Evolutionary conservation across 2,329 filamentous ascomycete genomes (phyloP).

Genomic region (Ophiocordyceps camponoti-floridani): DNA sequence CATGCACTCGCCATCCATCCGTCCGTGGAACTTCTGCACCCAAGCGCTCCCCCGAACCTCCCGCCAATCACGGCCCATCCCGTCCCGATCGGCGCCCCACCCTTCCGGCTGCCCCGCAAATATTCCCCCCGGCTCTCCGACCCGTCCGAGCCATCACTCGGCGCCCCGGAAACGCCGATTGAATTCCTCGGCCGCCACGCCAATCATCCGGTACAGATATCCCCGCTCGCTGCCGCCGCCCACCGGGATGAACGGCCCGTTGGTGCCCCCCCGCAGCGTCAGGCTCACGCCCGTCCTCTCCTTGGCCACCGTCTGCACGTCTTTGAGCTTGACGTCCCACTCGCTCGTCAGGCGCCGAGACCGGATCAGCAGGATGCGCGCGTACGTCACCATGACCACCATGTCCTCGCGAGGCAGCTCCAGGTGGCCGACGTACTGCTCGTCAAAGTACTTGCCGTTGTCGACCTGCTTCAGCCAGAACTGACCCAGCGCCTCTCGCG

Average conservation of each 20-base stretch:
- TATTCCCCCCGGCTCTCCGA: too few species aligned
- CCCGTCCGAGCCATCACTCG: conserved; percentile 7
- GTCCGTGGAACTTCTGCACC: too few species aligned
- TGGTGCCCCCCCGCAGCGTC: conserved; percentile 72
- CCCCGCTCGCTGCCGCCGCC: conserved; percentile 61
- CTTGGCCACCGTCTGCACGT: conserved; percentile 92
- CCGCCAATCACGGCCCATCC: too few species aligned
- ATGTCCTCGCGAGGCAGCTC: conserved; percentile 80
- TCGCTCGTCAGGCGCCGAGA: conserved; percentile 73
- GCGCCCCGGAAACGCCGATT: conserved; percentile 38
- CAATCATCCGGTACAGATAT: conserved; percentile 48
- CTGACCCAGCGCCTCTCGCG: conserved; percentile 88
- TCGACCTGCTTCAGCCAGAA: conserved; percentile 98
- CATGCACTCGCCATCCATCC: too few species aligned
- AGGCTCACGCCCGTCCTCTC: conserved; percentile 88
- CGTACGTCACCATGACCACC: conserved; percentile 76
- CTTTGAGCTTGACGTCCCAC: conserved; percentile 92
- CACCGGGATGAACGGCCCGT: conserved; percentile 88
- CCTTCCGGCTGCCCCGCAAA: too few species aligned
- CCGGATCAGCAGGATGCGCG: conserved; percentile 76
- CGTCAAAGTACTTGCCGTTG: conserved; percentile 94
- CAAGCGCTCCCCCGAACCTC: too few species aligned
- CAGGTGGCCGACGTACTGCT: conserved; percentile 90
- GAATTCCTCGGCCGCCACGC: conserved; percentile 48
- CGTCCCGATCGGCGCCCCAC: too few species aligned